A percentile compares a stretch with the other conserved stretches of the same genome.
Evolutionary conservation across 768 basidiomycete species (phyloP).

Genomic region (Cystofilobasidium capitatum): DNA sequence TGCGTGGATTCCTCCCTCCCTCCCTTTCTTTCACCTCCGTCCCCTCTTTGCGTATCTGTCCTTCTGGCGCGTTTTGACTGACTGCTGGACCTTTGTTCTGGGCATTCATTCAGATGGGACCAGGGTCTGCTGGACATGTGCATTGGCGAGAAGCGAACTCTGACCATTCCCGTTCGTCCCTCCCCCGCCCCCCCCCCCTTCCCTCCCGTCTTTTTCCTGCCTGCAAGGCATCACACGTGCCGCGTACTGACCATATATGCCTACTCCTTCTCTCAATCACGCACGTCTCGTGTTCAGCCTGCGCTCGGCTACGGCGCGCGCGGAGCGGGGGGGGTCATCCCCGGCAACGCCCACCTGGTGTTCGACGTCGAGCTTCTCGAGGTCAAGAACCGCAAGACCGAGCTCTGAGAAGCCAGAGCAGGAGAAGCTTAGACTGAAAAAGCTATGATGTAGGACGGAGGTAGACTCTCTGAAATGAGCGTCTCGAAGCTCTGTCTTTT

Average conservation of each 20-base stretch:
- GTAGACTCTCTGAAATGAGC: too few species aligned
- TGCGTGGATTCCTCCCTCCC: neutral
- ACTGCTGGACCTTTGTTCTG: too few species aligned
- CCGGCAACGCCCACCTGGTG: slow-evolving; percentile 64
- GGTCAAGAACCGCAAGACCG: slow-evolving; percentile 41
- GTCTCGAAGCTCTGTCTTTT: too few species aligned
- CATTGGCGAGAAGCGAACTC: slow-evolving; percentile 70
- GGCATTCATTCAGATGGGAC: slow-evolving; percentile 4
- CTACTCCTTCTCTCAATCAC: neutral
- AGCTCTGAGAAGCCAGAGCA: neutral
- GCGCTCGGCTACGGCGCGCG: slow-evolving; percentile 44
- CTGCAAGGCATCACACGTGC: too few species aligned
- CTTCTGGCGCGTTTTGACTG: neutral
- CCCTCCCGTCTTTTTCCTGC: neutral
- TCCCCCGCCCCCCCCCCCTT: too few species aligned
- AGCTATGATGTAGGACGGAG: neutral
- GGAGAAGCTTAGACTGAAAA: neutral
- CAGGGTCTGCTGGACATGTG: slow-evolving; percentile 56
- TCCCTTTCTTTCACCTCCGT: neutral
- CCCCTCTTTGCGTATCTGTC: slow-evolving; percentile 1
- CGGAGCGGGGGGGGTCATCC: slow-evolving; percentile 69
- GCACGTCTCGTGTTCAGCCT: neutral
- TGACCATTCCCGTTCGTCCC: slow-evolving; percentile 59
- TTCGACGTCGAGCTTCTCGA: slow-evolving; percentile 73
- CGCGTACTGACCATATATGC: neutral